These are phyloP conservation scores for Aspergillus conjunctus DNA, from an alignment of 495 filamentous ascomycete genomes.

Conservation along the genomic window DNA sequence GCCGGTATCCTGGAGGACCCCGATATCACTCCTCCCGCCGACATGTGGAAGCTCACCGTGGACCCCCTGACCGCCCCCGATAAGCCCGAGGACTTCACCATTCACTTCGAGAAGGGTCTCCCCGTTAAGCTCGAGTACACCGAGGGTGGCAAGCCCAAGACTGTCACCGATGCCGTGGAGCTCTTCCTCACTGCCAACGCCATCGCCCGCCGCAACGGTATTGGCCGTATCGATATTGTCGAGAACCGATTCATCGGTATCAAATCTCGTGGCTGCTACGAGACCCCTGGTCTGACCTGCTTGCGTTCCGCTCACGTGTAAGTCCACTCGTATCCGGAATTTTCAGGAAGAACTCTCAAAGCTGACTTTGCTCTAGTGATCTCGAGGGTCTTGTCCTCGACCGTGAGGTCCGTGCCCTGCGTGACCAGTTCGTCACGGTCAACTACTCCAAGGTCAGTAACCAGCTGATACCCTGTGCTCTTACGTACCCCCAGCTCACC, in stretches of 20 bases:
- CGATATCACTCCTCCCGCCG: constrained; percentile 61
- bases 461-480: constrained; percentile 5
- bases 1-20: constrained; percentile 66
- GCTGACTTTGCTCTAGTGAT: constrained; percentile 43
- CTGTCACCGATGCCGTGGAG: constrained; percentile 58
- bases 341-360: background rate
- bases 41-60: constrained; percentile 84
- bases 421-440: constrained; percentile 76
- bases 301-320: constrained; percentile 69
- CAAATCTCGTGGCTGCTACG: constrained; percentile 92
- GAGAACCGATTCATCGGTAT: constrained; percentile 87
- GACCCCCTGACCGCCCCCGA: constrained; percentile 78
- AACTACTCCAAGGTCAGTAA: constrained; percentile 61
- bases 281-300: constrained; percentile 73
- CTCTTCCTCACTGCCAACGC: constrained; percentile 79
- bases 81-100: constrained; percentile 71
- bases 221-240: constrained; percentile 88
- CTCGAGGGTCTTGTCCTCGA: constrained; percentile 86
- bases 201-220: constrained; percentile 74
- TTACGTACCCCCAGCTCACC: background rate
- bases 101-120: constrained; percentile 84
- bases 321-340: constrained; percentile 12
- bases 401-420: constrained; percentile 76
- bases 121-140: constrained; percentile 73
- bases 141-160: constrained; percentile 32